phyloP scores from a whole-genome alignment of 2,329 filamentous ascomycete species.

The Cordyceps pruinosa region DNA sequence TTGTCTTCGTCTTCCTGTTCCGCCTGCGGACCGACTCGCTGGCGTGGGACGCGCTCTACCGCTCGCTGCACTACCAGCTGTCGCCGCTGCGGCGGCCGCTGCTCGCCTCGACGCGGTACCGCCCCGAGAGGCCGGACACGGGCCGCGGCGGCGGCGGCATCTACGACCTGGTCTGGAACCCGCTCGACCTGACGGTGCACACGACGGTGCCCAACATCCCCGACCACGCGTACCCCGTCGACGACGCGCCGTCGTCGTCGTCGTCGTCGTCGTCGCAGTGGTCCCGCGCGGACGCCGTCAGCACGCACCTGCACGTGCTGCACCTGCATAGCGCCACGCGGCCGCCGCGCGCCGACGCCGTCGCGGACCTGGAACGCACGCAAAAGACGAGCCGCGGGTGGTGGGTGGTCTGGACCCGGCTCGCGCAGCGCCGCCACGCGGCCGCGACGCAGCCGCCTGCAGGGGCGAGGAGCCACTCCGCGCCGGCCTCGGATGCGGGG shows the following conservation, averaged over 20 bases:
- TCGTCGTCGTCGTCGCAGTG: constrained; percentile 47
- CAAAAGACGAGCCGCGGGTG: constrained; percentile 61
- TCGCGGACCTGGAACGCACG: constrained; percentile 50
- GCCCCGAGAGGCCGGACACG: constrained; percentile 42
- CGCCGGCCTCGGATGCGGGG: constrained; percentile 3
- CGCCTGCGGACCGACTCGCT: constrained; percentile 48
- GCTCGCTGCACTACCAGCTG: constrained; percentile 54
- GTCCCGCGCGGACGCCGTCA: constrained; percentile 57
- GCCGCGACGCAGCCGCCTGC: constrained; percentile 13
- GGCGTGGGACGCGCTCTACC: constrained; percentile 49
- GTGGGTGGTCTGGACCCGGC: constrained; percentile 62
- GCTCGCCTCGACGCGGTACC: constrained; percentile 48
- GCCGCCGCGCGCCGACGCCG: constrained; percentile 25
- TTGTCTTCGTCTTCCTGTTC: constrained; percentile 73
- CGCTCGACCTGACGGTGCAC: constrained; percentile 46
- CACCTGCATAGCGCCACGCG: constrained; percentile 45
- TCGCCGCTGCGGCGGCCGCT: constrained; percentile 51
- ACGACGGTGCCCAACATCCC: constrained; percentile 63
- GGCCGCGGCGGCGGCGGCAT: constrained; percentile 35
- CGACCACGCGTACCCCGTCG: constrained; percentile 27
- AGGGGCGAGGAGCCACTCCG: neutral
- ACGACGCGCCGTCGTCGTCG: constrained; percentile 21
- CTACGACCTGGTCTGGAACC: constrained; percentile 59
- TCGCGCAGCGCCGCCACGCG: constrained; percentile 28
- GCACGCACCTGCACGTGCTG: constrained; percentile 58